Evolutionary conservation across 2,329 filamentous ascomycete genomes (phyloP).

Genomic region (Amphichorda felina): DNA sequence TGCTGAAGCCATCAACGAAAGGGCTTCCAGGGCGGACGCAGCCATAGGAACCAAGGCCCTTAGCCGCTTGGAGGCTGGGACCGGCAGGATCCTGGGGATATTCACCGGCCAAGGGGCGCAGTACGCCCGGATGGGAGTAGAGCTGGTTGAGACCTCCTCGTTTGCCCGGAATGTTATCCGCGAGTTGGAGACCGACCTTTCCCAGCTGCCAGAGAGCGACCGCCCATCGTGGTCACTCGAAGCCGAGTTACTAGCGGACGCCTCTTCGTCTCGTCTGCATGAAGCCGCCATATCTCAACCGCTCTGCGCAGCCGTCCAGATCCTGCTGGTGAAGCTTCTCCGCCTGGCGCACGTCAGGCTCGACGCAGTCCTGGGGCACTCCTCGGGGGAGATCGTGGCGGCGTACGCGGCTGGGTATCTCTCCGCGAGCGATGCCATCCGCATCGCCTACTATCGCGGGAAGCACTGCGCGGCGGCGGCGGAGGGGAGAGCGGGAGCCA

Average conservation of each 20-base stretch:
- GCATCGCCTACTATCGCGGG: conserved; percentile 27
- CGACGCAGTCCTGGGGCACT: conserved; percentile 26
- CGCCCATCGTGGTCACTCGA: conserved; percentile 8
- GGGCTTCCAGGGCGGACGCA: conserved; percentile 11
- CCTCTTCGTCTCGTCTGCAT: conserved; percentile 5
- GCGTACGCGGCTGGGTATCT: conserved; percentile 27
- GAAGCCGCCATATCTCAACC: conserved; percentile 21
- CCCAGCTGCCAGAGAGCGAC: neutral
- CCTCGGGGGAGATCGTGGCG: conserved; percentile 30
- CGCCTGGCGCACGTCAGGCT: conserved; percentile 16
- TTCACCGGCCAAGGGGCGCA: conserved; percentile 33
- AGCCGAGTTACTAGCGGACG: conserved; percentile 8
- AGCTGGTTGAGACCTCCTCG: conserved; percentile 6
- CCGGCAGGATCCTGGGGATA: neutral
- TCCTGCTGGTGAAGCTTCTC: conserved; percentile 28
- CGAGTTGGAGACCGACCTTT: neutral
- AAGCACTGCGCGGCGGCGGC: conserved; percentile 4
- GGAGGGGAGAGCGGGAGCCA: conserved; percentile 12
- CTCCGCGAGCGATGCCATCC: conserved; percentile 21
- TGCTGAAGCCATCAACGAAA: conserved; percentile 1
- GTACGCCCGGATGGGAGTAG: conserved; percentile 15
- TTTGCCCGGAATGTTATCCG: neutral
- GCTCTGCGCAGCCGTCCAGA: conserved; percentile 28
- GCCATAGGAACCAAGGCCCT: conserved; percentile 5
- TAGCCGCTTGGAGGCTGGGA: neutral